Base-by-base conservation (phyloP, 2,329 filamentous ascomycete genomes). In the Cephalotrichum gorgonifer region DNA sequence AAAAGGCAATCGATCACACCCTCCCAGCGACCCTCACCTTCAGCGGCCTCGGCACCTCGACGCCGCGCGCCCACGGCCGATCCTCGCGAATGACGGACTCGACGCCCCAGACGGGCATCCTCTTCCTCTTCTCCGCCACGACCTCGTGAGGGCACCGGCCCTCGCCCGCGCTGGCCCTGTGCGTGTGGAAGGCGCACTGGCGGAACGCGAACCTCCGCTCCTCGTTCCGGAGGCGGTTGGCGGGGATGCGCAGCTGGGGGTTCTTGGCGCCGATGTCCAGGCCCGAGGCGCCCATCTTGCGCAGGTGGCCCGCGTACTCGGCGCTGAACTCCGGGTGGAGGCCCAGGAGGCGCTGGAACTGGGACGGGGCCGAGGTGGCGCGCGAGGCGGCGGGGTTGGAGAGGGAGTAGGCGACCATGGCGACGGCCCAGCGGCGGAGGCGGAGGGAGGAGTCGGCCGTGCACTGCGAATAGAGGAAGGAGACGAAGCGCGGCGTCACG, bases 191-290 rank as follows among this genome's bases (percentile, higher is more conserved):
- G 12, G 75, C 77, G 59, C 77, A 81, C 60, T 77, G 74, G 23
- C 77, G 68, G 59, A 79, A 81, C n/a, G 76, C 77, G 56, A 79
- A 79, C 47, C 73, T 67, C 31, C 76, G 73, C 63, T 79, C 73
- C 43, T 77, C 76, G 60, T 72, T 77, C 52, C 71, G 67, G 22
- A 80, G 65, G 49, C 67, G 65, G 64, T 80, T 80, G 54, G 71
- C 73, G 14, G 74, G 73, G 47, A 81, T 71, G 53, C 77, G 69
- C 22, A 80, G 71, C 62, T 79, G 76, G 14, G 77, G 77, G 63
- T 80, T 80, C 68, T 81, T 81, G 63, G 76, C 68, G 55, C 72
- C 67, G 33, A 74, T 62, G 54, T 79, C 70, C 47, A 77, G 69
- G 23, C 70, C 65, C 51, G 71, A 74, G 51, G 64, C 63, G 39